Percentiles rank a stretch among this genome's conserved stretches.
These are phyloP conservation scores for Neurospora sublineolata DNA, from an alignment of 495 filamentous ascomycete genomes.

Conservation along the genomic window DNA sequence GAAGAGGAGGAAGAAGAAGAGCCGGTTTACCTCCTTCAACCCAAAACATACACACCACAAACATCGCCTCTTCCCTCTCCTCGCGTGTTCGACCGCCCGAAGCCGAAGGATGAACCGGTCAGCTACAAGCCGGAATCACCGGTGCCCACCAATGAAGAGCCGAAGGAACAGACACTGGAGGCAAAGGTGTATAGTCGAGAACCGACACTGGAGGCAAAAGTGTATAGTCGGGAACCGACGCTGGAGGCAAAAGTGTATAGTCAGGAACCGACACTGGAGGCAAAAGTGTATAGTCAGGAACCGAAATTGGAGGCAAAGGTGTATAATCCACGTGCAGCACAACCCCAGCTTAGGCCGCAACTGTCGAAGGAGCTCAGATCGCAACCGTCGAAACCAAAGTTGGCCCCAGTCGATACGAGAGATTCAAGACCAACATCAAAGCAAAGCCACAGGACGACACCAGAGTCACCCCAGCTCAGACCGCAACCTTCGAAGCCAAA, in stretches of 20 bases:
- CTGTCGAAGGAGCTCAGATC: not conserved
- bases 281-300: not conserved
- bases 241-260: slow-evolving; percentile 3
- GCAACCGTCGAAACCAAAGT: slow-evolving; percentile 9
- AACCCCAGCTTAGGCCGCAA: not conserved
- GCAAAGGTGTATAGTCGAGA: not conserved
- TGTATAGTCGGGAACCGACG: not conserved
- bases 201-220: not conserved
- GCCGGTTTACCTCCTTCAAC: slow-evolving; percentile 37
- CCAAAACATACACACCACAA: slow-evolving; percentile 42
- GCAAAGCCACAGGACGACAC: not conserved
- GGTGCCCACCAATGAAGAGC: not conserved
- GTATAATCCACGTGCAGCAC: not conserved
- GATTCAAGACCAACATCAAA: slow-evolving; percentile 2
- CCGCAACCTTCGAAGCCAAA: slow-evolving; percentile 8
- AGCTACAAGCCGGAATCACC: not conserved
- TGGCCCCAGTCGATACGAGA: slow-evolving; percentile 17
- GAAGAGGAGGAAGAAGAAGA: slow-evolving; percentile 17
- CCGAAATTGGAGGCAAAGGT: not conserved
- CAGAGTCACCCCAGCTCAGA: not conserved
- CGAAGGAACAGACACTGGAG: slow-evolving; percentile 1
- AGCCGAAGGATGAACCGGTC: not conserved
- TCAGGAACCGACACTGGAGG: not conserved
- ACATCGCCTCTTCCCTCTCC: slow-evolving; percentile 38
- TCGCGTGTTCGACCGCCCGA: slow-evolving; percentile 12